phyloP scores from a whole-genome alignment of 768 basidiomycete genomes.

The Lyophyllum decastes region DNA sequence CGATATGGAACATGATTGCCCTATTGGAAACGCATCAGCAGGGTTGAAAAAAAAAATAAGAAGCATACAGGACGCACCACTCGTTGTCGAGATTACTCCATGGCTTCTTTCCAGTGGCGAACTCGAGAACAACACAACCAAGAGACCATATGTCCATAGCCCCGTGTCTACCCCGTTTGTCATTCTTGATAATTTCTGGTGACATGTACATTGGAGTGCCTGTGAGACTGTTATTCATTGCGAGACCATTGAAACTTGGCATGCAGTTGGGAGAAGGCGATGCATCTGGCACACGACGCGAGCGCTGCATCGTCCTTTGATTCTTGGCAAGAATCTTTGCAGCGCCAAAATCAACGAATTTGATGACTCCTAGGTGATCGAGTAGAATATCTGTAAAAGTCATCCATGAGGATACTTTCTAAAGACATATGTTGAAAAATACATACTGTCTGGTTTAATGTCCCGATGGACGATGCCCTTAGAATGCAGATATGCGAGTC shows the following conservation, averaged over 20 bases:
- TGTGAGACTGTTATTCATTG: constrained; percentile 83
- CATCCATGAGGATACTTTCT: constrained; percentile 5
- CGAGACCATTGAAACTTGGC: constrained; percentile 42
- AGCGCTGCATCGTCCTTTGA: constrained; percentile 76
- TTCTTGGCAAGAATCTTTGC: constrained; percentile 95
- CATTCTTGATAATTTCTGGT: constrained; percentile 96
- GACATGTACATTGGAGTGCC: constrained; percentile 99
- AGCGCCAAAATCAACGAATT: constrained; percentile 97
- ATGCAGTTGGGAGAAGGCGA: constrained; percentile 27
- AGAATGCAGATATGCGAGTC: constrained; percentile 90
- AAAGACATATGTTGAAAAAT: background rate
- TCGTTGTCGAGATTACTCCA: constrained; percentile 99
- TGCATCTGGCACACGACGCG: constrained; percentile 59
- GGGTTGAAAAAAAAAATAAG: background rate
- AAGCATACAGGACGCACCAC: constrained; percentile 58
- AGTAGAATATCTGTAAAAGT: constrained; percentile 84
- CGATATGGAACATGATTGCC: constrained; percentile 99
- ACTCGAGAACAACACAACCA: constrained; percentile 97
- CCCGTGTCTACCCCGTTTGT: constrained; percentile 82
- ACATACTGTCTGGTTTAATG: constrained; percentile 96
- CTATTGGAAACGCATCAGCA: constrained; percentile 36
- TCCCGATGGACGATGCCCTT: constrained; percentile 94
- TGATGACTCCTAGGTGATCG: constrained; percentile 87
- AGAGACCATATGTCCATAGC: constrained; percentile 99
- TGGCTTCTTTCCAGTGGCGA: constrained; percentile 94